Evolutionary conservation across 768 basidiomycete genomes (phyloP), one percentile per base, ranked within the genome.

Genomic region (Pleurotus eryngii): DNA sequence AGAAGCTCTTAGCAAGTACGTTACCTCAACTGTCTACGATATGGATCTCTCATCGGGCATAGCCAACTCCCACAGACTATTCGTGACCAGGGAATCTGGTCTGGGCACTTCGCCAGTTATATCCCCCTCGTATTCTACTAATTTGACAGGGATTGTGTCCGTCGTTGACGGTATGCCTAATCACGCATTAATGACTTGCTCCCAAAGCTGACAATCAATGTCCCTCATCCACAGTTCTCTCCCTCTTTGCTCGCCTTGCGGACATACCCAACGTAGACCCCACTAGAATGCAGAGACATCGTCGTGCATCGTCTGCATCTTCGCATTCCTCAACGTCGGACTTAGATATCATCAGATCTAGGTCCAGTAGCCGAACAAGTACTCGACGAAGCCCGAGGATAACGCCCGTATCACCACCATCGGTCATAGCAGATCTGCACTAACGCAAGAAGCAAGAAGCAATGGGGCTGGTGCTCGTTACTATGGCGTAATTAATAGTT

Each of bases 1-100:
- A 92, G 70, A 93, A 92, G 67, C 75, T 92, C 7, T 79, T 93
- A 20, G 90, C 91, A 2, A 93, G 90, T 92, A 65, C 61, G 88
- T 78, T 20, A 7, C 43, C 20, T 8, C 5, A 20, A 42, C 39
- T 46, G 27, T 55, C 11, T 43, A 7, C 24, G 26, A 11, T 48
- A 45, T 24, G 24, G 17, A 20, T 38, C 22, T 14, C 37, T n/a
- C 20, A 11, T 47, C 17, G 11, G 22, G 20, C 57, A n/a, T 60
- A 92, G 91, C 91, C 37, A 88, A 86, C 66, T 76, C 91, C 0
- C 90, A 92, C 65, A 82, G 91, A 26, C 76, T 93, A 9, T 92
- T 93, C 65, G 83, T 92, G 18, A 87, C 85, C 2, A 80, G 81
- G 54, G 89, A 92, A 51, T 75, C 80, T 6, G 59, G 72, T 1